Conservation (phyloP, 169 alveolate genomes). For the Nephromyces sp. region DNA sequence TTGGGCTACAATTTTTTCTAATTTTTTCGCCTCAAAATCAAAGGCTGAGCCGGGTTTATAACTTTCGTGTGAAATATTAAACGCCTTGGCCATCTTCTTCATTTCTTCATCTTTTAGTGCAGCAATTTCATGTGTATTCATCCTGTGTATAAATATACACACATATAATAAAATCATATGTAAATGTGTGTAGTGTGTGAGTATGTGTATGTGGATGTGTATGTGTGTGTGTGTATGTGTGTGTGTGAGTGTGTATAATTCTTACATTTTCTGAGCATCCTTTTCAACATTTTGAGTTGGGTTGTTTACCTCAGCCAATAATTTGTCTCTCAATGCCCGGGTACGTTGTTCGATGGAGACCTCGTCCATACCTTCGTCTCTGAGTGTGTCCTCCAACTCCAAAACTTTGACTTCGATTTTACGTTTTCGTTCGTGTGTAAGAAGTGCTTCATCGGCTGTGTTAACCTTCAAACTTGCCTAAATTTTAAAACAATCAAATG, state of each 20-base stretch:
- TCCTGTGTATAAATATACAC: neutral
- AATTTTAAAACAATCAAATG: no score
- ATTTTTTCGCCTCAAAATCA: slow-evolving; percentile 18
- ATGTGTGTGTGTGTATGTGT: no score
- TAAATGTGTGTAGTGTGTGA: no score
- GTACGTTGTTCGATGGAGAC: neutral
- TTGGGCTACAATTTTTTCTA: slow-evolving; percentile 1
- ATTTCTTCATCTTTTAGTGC: slow-evolving; percentile 29
- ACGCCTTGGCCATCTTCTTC: slow-evolving; percentile 16
- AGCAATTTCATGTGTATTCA: slow-evolving; percentile 14
- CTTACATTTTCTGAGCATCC: neutral
- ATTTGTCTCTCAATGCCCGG: neutral
- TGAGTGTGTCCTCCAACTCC: slow-evolving; percentile 15
- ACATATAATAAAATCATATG: neutral
- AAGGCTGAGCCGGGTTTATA: slow-evolving; percentile 29
- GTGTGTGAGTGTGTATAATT: no score
- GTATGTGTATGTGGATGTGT: no score
- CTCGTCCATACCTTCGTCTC: slow-evolving; percentile 2
- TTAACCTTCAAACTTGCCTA: slow-evolving; percentile 10
- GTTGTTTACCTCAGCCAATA: neutral
- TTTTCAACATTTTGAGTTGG: slow-evolving; percentile 4
- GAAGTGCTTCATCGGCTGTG: slow-evolving; percentile 45
- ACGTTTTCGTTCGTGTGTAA: slow-evolving; percentile 63
- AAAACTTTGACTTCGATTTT: slow-evolving; percentile 55
- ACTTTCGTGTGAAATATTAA: neutral